Base-by-base conservation (phyloP, 805 yeast species). In the Wickerhamiella azyma region DNA sequence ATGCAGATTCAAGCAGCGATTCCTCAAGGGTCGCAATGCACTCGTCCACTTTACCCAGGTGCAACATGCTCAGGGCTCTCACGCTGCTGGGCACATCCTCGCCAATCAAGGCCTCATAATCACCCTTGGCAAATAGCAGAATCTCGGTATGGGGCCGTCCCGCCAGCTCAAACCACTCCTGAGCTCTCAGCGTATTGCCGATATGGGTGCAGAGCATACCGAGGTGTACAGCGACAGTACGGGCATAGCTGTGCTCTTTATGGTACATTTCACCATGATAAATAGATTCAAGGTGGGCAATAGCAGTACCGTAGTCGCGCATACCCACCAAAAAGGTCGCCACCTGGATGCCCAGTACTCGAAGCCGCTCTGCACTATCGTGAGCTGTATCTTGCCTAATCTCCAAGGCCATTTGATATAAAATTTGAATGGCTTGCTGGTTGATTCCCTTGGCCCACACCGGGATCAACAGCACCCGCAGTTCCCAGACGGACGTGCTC, bases 381-480 rank as follows among this genome's bases (percentile, higher is more conserved):
- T 39, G 16, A 13, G 14, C 28, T 17, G 28, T 29, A 9, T 46
- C 36, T 39, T 48, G 43, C 17, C 66, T 51, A 1, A 67, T 66
- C 29, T 63, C 68, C 8, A 59, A 50, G 0, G 63, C 66, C 40
- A 66, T 46, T 8, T 53, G 42, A 45, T 66, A 65, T 49, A 60
- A 60, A 32, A 48, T 48, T 39, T 54, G 55, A 7, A 65, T 48
- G 2, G 65, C 60, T 6, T 55, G 46, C 37, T 59, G 65, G 43
- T 58, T 58, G 42, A 65, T 62, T 2, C 66, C 65, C 17, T 55
- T 55, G 4, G 63, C 52, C 40, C 55, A 59, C 14, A 63, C 52
- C 21, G 61, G 58, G 17, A 59, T 56, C 5, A 59, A 45, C 26
- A 62, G 45, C 9, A 64, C 51, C 28, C 67, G 45, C 21, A 65